Base-by-base conservation (phyloP, 257 asterid genomes). In the Primulina huaijiensis region DNA sequence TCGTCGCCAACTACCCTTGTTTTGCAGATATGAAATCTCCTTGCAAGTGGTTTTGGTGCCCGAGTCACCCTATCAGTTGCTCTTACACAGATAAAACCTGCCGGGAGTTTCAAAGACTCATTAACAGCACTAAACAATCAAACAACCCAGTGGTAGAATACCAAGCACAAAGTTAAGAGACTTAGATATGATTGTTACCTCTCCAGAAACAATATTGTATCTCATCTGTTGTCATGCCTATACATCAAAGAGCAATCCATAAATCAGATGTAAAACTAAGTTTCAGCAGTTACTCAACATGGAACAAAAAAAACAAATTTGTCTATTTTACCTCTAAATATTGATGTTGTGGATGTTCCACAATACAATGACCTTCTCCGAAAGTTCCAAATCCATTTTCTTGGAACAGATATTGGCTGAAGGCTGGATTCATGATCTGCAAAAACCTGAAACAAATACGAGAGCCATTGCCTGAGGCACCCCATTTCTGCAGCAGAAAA, bases 401-500 rank as follows among this genome's bases (percentile, higher is more conserved):
- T 74, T 0, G 84, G 82, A 73, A 86, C 86, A 27, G 33, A 63
- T 16, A 91, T 82, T 1, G 92, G 93, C 16, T 2, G 3, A 23
- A 1, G 14, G 72, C 90, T 89, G 0, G 95, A 62, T 72, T 79
- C 87, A 33, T 84, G 75, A 75, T 91, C 95, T 5, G 91, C 95
- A 72, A 89, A 89, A 34, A 91, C 92, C 95, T 90, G 37, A 38
- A 38, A 2, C 19, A 33, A 23, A 31, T 12, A 34, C 20, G n/a
- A 57, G 8, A 66, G 17, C 29, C 33, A 37, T 5, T 38, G 55
- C 40, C 7, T 21, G 37, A 2, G 21, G 8, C 17, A 62, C 6
- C 37, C 23, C 7, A 5, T 1, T 50, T 50, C 4, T 34, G 20
- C 23, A 34, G 46, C 21, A 43, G 43, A 30, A 14, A 27, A 37